Base-by-base conservation (phyloP, 352 stramenopile genomes). In the Globisporangium nagaii region DNA sequence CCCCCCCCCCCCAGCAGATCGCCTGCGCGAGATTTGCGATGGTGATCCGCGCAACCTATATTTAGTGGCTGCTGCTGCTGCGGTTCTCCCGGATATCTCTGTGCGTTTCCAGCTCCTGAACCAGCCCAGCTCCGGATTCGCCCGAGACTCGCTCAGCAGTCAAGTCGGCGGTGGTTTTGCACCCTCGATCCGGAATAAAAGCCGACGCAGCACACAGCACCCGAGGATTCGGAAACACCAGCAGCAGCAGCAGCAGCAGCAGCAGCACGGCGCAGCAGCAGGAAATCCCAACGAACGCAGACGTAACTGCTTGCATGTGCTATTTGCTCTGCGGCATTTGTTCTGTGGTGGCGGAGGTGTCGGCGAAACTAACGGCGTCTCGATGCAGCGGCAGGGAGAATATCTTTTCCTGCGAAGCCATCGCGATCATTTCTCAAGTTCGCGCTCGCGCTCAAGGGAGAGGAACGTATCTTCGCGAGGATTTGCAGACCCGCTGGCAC, bases 361-460 rank as follows among this genome's bases (percentile, higher is more conserved):
- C 43, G 43, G 4, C 10, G 46, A 53, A 59, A 59, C 53, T 53
- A 52, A 59, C 53, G 41, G 40, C 41, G 37, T 34, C 28, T 32
- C 27, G 22, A 24, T 56, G 34, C 41, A 60, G 50, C 37, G 40
- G 17, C 24, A 40, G 28, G 34, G 42, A 62, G 41, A 60, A 71
- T 73, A 73, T 73, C 62, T 76, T 76, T 73, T n/a, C 24, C 35
- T 55, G 7, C 62, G 28, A 34, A 36, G 15, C 42, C 34, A 45
- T 4, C 22, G 39, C n/a, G 50, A 55, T 73, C 66, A 79, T 61
- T 79, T 73, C 60, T 74, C 58, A 77, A 77, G 46, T 74, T 73
- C 43, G 50, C 58, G 41, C 48, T 43, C 15, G 13, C 13, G 48
- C 22, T 56, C 24, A 46, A 56, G 32, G 30, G 45, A 10, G 27